Evolutionary conservation across 148 eudicot genomes (phyloP), one percentile per base, ranked within the genome.

Genomic region (Fagopyrum homotropicum): DNA sequence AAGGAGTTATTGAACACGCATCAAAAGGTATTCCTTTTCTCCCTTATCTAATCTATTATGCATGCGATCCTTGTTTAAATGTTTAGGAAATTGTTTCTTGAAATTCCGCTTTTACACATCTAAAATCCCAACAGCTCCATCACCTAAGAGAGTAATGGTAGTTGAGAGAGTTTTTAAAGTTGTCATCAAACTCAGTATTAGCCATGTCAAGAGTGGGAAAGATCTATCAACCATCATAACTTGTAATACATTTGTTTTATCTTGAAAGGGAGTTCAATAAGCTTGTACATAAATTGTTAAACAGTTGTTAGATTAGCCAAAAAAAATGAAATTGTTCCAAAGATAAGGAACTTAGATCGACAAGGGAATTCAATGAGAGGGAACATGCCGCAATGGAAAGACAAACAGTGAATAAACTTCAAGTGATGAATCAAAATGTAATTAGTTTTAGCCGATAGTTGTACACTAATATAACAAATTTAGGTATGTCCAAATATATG

Each of bases 71-170:
- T n/a, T n/a, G n/a, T n/a, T n/a, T n/a, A n/a, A n/a, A n/a, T n/a
- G n/a, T n/a, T n/a, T n/a, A n/a, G n/a, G n/a, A n/a, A n/a, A n/a
- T n/a, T n/a, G n/a, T n/a, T n/a, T n/a, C n/a, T n/a, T n/a, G n/a
- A n/a, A n/a, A n/a, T n/a, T n/a, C n/a, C n/a, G n/a, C n/a, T n/a
- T n/a, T n/a, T n/a, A n/a, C n/a, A n/a, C n/a, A n/a, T n/a, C n/a
- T n/a, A n/a, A n/a, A n/a, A n/a, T n/a, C n/a, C n/a, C n/a, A n/a
- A n/a, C n/a, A n/a, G 26, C 26, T 22, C 26, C 26, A 22, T 22
- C 26, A 22, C 83, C 99, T 92, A 78, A 81, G 82, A 50, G 45
- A 72, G 63, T 3, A 9, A 75, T 45, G 50, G 30, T 26, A 49
- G 59, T 4, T 45, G 45, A 73, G 46, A 64, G 70, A 40, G 26